These are phyloP conservation scores for Nakazawaea wickerhamii DNA, from an alignment of 805 yeast species.

Conservation along the genomic window DNA sequence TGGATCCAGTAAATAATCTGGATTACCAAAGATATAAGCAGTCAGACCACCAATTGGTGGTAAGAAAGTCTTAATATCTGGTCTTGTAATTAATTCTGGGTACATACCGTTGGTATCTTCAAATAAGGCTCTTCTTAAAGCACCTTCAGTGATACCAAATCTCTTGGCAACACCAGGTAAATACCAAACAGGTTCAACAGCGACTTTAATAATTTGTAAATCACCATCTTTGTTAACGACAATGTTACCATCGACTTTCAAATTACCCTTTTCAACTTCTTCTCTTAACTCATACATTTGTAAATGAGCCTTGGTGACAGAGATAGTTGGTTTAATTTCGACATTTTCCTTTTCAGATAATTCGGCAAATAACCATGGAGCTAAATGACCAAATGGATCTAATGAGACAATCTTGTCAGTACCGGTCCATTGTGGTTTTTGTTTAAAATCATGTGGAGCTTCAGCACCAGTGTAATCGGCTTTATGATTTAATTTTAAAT, in stretches of 20 bases:
- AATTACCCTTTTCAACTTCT: constrained; percentile 46
- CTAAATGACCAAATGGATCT: constrained; percentile 64
- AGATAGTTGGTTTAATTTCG: constrained; percentile 59
- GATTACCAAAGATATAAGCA: constrained; percentile 61
- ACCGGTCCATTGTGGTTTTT: constrained; percentile 52
- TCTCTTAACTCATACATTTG: constrained; percentile 54
- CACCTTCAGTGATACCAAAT: constrained; percentile 49
- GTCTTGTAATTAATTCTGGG: constrained; percentile 63
- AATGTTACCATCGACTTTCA: constrained; percentile 54
- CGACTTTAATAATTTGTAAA: constrained; percentile 55
- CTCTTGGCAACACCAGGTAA: constrained; percentile 65
- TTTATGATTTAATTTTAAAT: constrained; percentile 43
- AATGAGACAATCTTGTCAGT: constrained; percentile 53
- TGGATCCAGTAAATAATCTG: constrained; percentile 47
- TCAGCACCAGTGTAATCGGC: constrained; percentile 62
- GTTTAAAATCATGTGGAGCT: constrained; percentile 52
- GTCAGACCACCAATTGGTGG: constrained; percentile 71
- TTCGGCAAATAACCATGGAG: constrained; percentile 53
- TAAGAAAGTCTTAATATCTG: constrained; percentile 57
- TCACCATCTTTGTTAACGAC: constrained; percentile 59
- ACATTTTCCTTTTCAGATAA: constrained; percentile 39
- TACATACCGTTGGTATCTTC: constrained; percentile 70
- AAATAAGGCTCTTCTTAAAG: constrained; percentile 54
- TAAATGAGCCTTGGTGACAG: constrained; percentile 62
- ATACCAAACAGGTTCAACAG: constrained; percentile 69